A percentile compares a stretch with the other conserved stretches of the same genome.
These are phyloP conservation scores for Olyra latifolia DNA, from an alignment of 176 grass and related monocot species.

Conservation along the genomic window DNA sequence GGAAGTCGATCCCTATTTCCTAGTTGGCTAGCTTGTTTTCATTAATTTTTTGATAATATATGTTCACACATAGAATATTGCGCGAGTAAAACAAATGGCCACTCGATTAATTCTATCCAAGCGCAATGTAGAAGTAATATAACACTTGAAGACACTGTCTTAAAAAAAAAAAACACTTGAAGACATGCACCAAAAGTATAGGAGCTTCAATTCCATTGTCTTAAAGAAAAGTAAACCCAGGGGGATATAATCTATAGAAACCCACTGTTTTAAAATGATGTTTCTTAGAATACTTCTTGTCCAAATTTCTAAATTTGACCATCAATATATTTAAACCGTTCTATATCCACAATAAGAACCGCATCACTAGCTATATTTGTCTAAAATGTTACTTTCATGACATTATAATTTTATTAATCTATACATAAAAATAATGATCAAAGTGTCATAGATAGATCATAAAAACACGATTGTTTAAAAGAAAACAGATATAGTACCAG, in stretches of 20 bases:
- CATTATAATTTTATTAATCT: neutral
- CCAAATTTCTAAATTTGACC: neutral
- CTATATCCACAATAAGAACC: neutral
- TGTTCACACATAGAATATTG: neutral
- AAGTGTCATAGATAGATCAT: neutral
- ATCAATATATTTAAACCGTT: neutral
- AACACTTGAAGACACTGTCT: neutral
- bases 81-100: neutral
- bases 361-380: neutral
- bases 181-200: too few relatives aligned
- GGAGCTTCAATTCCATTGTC: too few relatives aligned
- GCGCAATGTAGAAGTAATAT: neutral
- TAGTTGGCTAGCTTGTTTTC: too few relatives aligned
- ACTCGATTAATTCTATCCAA: neutral
- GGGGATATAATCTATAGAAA: neutral
- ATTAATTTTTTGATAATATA: neutral
- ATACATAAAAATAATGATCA: neutral
- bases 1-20: too few relatives aligned
- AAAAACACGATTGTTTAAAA: neutral
- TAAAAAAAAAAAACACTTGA: too few relatives aligned
- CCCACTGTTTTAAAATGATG: neutral
- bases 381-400: neutral
- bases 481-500: neutral
- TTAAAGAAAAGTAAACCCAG: neutral
- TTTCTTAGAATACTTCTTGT: neutral